Evolutionary conservation across 2,329 filamentous ascomycete genomes (phyloP).

Genomic region (Uncinocarpus reesii): DNA sequence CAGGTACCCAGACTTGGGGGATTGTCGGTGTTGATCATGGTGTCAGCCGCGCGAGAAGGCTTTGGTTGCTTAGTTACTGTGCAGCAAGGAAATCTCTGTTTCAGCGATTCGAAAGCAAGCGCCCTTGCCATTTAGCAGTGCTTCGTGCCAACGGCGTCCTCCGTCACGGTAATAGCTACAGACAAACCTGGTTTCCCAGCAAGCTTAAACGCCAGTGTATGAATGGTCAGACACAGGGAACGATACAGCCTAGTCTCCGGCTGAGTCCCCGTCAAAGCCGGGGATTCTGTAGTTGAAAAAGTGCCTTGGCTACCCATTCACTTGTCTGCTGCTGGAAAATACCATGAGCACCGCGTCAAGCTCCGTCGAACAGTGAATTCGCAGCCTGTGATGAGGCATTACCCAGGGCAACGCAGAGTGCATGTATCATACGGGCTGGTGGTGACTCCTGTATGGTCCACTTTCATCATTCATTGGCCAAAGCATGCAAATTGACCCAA

Average conservation of each 20-base stretch:
- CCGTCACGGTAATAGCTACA: not conserved
- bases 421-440: not conserved
- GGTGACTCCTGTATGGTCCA: constrained; percentile 11
- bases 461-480: constrained; percentile 8
- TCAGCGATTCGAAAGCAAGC: not conserved
- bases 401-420: not conserved
- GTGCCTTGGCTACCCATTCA: too few relatives aligned
- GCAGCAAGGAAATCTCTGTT: not conserved
- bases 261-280: not conserved
- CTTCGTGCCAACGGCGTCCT: not conserved
- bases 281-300: too few relatives aligned
- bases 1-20: not conserved
- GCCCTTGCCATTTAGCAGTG: not conserved
- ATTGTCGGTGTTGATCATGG: not conserved
- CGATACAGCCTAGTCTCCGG: not conserved
- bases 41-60: not conserved
- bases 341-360: not conserved
- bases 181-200: not conserved
- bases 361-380: not conserved
- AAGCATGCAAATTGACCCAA: constrained; percentile 15
- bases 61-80: not conserved
- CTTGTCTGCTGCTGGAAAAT: not conserved
- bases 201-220: constrained; percentile 1
- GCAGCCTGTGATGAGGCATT: not conserved
- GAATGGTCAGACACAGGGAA: not conserved